Evolutionary conservation across 1,284 basidiomycete genomes (phyloP).

Genomic region (Chondrostereum purpureum): DNA sequence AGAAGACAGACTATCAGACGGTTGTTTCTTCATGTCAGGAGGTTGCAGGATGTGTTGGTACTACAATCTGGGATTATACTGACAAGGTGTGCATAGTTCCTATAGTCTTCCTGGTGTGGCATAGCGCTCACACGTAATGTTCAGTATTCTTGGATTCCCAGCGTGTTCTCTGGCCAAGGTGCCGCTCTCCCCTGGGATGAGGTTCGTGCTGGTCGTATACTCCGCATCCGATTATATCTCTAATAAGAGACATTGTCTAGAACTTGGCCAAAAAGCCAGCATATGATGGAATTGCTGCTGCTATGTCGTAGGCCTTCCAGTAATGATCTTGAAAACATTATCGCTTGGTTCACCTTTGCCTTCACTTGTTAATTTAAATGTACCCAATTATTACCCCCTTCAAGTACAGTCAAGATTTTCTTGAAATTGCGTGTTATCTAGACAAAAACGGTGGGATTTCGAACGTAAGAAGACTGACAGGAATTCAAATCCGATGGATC

Average conservation of each 20-base stretch:
- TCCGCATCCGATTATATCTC: not conserved
- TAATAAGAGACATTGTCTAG: constrained; percentile 13
- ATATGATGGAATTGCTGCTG: constrained; percentile 33
- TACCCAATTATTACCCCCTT: too few species aligned
- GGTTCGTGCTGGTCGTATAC: constrained; percentile 21
- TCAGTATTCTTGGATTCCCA: constrained; percentile 47
- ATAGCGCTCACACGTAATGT: not conserved
- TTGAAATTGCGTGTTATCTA: too few species aligned
- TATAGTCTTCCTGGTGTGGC: too few species aligned
- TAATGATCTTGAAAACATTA: too few species aligned
- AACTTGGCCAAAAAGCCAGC: constrained; percentile 34
- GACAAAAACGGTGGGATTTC: too few species aligned
- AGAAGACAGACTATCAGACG: constrained; percentile 40
- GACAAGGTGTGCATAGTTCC: too few species aligned
- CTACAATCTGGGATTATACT: constrained; percentile 42
- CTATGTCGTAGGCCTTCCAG: too few species aligned
- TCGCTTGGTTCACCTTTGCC: too few species aligned
- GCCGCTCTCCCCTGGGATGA: constrained; percentile 44
- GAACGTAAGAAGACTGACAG: too few species aligned
- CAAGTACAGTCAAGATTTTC: too few species aligned
- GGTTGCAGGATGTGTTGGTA: constrained; percentile 36
- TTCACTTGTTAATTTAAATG: too few species aligned
- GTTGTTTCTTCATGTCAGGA: constrained; percentile 39
- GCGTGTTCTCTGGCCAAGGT: constrained; percentile 41
- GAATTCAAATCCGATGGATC: too few species aligned